Conservation (phyloP, 164 flowering plant genomes). For the Vitis amurensis region DNA sequence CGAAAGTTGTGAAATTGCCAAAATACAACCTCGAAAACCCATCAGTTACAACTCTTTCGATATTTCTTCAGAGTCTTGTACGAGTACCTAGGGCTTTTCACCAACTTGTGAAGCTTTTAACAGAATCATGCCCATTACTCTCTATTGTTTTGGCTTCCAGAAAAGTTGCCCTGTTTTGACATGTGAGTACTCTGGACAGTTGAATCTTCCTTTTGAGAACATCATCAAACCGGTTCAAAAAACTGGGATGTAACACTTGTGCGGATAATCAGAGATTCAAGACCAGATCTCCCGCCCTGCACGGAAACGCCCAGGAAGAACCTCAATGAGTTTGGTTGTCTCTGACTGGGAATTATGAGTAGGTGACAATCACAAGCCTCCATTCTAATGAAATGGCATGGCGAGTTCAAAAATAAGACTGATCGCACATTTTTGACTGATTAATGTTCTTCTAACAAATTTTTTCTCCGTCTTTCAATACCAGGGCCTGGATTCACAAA, state of each 20-base stretch:
- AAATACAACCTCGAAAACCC: constrained; percentile 68
- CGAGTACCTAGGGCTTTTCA: constrained; percentile 60
- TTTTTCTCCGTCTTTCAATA: constrained; percentile 92
- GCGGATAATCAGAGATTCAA: constrained; percentile 32
- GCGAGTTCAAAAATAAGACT: constrained; percentile 80
- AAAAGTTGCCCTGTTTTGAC: constrained; percentile 34
- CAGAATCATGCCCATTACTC: constrained; percentile 48
- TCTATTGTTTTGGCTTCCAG: constrained; percentile 58
- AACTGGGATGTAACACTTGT: constrained; percentile 28
- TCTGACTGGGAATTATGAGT: constrained; percentile 40
- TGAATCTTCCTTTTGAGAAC: constrained; percentile 29
- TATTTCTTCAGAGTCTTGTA: constrained; percentile 85
- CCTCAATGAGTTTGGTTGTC: constrained; percentile 41
- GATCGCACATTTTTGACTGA: constrained; percentile 74
- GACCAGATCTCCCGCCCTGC: constrained; percentile 23
- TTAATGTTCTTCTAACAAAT: constrained; percentile 67
- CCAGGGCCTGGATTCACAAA: constrained; percentile 61
- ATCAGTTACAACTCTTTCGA: constrained; percentile 58
- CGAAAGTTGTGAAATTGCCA: constrained; percentile 98
- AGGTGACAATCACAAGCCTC: constrained; percentile 98
- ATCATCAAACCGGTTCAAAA: constrained; percentile 26
- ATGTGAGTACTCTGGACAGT: constrained; percentile 32
- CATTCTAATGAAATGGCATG: constrained; percentile 92
- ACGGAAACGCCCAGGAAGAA: constrained; percentile 46
- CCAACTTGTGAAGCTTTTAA: constrained; percentile 65